These are phyloP conservation scores for Atkinsonella hypoxylon DNA, from an alignment of 2,329 filamentous ascomycete species.

Conservation along the genomic window DNA sequence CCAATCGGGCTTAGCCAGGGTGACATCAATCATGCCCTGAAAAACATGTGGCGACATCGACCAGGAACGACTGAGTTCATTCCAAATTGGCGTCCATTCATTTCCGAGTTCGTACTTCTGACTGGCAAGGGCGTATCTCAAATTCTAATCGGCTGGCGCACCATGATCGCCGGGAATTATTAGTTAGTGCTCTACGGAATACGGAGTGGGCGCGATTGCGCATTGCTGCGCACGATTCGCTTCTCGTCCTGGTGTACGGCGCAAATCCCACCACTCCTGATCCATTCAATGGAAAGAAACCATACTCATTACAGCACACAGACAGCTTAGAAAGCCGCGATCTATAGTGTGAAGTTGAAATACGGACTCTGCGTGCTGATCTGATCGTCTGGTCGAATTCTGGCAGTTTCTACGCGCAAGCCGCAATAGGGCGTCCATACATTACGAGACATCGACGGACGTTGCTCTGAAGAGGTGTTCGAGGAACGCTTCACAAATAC, in stretches of 20 bases:
- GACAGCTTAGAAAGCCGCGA: constrained; percentile 21
- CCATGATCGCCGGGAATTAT: too few species aligned
- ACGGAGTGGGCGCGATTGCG: too few species aligned
- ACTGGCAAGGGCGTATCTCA: constrained; percentile 49
- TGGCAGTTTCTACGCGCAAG: constrained; percentile 13
- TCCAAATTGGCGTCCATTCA: neutral
- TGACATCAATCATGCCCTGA: too few species aligned
- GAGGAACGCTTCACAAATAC: neutral
- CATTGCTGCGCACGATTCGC: too few species aligned
- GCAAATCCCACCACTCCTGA: constrained; percentile 22
- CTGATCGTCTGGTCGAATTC: constrained; percentile 22
- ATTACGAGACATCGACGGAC: neutral
- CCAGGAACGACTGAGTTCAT: too few species aligned
- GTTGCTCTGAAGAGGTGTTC: constrained; percentile 2
- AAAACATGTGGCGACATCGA: too few species aligned
- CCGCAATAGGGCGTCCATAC: neutral
- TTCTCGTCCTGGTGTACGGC: constrained; percentile 42
- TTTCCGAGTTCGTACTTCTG: constrained; percentile 35
- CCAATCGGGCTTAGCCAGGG: too few species aligned
- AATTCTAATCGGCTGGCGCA: too few species aligned
- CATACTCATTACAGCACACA: constrained; percentile 26
- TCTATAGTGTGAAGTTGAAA: constrained; percentile 26
- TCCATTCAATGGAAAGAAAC: constrained; percentile 11
- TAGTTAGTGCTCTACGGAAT: too few species aligned
- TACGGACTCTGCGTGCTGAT: constrained; percentile 24